Evolutionary conservation across 1,284 basidiomycete species (phyloP).

Genomic region (Phylloporus sp.): DNA sequence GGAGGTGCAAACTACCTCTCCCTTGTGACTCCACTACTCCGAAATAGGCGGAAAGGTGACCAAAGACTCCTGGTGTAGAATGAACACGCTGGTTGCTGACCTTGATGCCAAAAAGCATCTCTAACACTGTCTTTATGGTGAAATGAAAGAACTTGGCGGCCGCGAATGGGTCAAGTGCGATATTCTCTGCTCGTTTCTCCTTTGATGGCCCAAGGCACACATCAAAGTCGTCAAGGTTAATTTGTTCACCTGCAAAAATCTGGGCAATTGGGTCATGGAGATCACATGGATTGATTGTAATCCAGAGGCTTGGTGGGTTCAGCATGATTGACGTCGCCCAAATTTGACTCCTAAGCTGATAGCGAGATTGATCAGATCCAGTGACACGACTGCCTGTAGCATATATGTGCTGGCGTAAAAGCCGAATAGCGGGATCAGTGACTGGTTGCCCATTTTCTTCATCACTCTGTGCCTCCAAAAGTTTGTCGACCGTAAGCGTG

Average conservation of each 20-base stretch:
- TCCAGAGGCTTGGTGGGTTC: conserved; percentile 12
- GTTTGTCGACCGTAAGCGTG: neutral
- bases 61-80: conserved; percentile 7
- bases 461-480: neutral
- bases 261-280: conserved; percentile 45
- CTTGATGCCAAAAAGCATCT: conserved; percentile 45
- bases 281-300: conserved; percentile 39
- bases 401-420: neutral
- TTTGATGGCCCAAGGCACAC: conserved; percentile 41
- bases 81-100: conserved; percentile 2
- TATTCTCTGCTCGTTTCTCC: conserved; percentile 37
- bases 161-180: conserved; percentile 48
- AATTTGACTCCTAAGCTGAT: conserved; percentile 18
- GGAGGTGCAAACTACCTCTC: conserved; percentile 28
- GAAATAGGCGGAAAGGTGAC: conserved; percentile 14
- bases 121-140: conserved; percentile 37
- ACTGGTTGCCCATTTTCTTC: neutral
- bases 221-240: conserved; percentile 42
- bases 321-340: conserved; percentile 17
- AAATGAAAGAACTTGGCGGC: conserved; percentile 50
- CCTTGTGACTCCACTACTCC: conserved; percentile 19
- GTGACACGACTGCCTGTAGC: neutral
- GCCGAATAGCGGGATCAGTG: neutral
- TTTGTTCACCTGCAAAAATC: conserved; percentile 47
- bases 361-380: neutral